Evolutionary conservation across 2,329 filamentous ascomycete species (phyloP), one percentile per base, ranked within the genome.

Genomic region (Drechslerella stenobrocha): DNA sequence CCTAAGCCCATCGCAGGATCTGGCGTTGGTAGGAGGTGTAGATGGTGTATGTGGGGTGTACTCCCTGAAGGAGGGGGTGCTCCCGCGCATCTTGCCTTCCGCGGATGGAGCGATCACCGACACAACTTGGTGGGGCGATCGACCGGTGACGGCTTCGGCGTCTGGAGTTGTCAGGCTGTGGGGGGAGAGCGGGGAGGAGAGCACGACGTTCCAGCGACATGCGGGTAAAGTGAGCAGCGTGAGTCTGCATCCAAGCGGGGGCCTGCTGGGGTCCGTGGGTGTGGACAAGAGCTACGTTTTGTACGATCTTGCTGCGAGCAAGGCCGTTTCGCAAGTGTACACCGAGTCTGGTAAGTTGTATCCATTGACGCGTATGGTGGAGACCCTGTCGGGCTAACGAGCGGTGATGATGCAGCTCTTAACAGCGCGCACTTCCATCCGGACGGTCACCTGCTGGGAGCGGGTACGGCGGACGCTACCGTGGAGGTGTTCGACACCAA

Each of bases 361-460:
- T 24, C 18, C 3, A 28, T 6, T 37, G 13, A 42, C 6, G 37
- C 28, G 28, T 30, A 13, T 13, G 22, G 8, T 18, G 15, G 13
- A 11, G 6, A 11, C 11, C 23, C 15, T 20, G 70, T 51, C 52
- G 34, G 22, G 11, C 63, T 67, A 67, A 67, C 45, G 44, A n/a
- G 18, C 9, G 13, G n/a, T n/a, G n/a, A 8, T 40, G 75, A 78
- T 73, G 77, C 73, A 53, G 8, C 53, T 24, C 22, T 35, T 8
- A 88, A 87, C 0, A 83, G 86, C 51, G 88, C 86, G 70, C 84
- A 87, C 30, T 97, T 98, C 81, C 93, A 98, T 76, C 93, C 95
- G 4, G 93, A 98, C 75, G 93, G 93, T n/a, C 89, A 96, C 75
- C 82, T 98, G 3, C 84, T 97, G 73, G 92, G 90, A 35, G 88